Base-by-base conservation (phyloP, 2,329 filamentous ascomycete species). In the Orbilia oligospora region DNA sequence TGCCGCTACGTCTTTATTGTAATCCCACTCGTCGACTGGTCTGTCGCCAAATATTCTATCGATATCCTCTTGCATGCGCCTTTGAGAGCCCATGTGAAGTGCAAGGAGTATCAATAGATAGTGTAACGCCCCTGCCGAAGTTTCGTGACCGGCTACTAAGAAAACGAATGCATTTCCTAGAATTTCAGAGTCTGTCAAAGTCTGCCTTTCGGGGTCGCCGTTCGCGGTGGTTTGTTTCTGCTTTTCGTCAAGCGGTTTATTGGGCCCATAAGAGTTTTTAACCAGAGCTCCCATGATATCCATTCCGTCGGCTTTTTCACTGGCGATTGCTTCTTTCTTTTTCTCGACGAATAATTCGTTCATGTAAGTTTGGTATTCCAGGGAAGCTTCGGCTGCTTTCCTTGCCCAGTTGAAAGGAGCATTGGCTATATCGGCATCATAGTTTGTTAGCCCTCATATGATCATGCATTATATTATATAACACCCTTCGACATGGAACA, bases 61-160 rank as follows among this genome's bases (percentile, higher is more conserved):
- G 27, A 96, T 84, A 78, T 94, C 92, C 53, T 87, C 85, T 81
- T 95, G 92, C 2, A 95, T 84, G 5, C 86, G 86, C 24, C 88
- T 87, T 82, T 96, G 93, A 0, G 88, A 88, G 0, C 86, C 84
- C 5, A 89, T 89, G 81, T 91, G 88, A 81, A 89, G 88, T 14
- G 92, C 92, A 5, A 95, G 87, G 81, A 90, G 87, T 41, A 93
- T 83, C 3, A 94, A 84, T 1, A 90, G 87, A 83, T 92, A 94
- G 84, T 94, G 91, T 46, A 94, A 86, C 3, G 89, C 88, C 83
- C 92, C 93, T 58, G 92, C 92, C 1, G 92, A 92, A 0, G 92
- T 94, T 84, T 96, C 93, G 84, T 96, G 92, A 12, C 93, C 93
- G 0, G 93, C 92, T 0, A 94, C 86, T 77, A 88, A 87, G 77